These are phyloP conservation scores for Zychaea mexicana DNA, from an alignment of 371 early-diverging fungal species.

Conservation along the genomic window DNA sequence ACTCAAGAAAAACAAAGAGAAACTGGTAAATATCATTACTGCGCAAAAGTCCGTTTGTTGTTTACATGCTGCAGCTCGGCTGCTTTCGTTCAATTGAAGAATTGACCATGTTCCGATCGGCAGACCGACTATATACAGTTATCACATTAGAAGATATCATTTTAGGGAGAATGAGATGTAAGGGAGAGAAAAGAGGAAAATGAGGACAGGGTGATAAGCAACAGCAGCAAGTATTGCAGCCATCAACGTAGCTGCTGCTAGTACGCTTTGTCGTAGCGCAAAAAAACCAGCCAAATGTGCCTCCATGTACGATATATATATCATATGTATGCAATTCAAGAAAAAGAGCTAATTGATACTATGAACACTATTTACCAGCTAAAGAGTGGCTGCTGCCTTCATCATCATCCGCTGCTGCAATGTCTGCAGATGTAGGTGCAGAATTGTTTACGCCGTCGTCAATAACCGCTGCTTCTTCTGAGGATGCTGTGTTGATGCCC, in stretches of 20 bases:
- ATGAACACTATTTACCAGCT: no score
- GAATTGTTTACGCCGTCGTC: not conserved
- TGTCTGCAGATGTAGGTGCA: not conserved
- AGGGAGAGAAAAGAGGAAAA: not conserved
- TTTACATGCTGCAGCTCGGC: constrained; percentile 7
- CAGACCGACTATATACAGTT: constrained; percentile 5
- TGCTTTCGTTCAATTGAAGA: constrained; percentile 10
- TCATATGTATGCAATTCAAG: no score
- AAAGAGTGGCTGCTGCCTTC: constrained; percentile 1
- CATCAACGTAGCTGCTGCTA: no score
- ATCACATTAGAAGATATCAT: no score
- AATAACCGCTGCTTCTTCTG: not conserved
- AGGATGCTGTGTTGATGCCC: no score
- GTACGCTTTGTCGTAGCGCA: no score
- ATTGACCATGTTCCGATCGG: constrained; percentile 20
- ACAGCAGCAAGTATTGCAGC: no score
- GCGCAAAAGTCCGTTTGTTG: constrained; percentile 17
- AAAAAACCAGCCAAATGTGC: no score
- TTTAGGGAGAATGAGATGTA: no score
- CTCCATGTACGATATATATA: constrained; percentile 2
- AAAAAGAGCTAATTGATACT: no score
- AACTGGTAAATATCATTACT: constrained; percentile 9
- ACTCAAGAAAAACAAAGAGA: not conserved
- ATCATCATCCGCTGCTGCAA: no score
- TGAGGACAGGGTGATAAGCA: no score